Conservation (phyloP, 192 early-diverging fungal species). For the Backusella westeae region DNA sequence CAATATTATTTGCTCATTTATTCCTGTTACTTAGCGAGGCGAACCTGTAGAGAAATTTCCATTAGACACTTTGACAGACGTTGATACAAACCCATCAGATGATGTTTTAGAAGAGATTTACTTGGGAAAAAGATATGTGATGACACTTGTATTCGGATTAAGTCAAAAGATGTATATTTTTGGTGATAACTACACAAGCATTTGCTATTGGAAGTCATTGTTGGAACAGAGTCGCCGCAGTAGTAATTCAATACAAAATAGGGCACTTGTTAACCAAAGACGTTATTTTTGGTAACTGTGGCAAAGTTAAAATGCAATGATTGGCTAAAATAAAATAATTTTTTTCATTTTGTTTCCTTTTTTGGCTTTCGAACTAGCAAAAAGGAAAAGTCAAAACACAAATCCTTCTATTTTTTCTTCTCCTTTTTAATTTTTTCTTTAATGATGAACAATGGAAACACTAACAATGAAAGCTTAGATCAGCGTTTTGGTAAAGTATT, state of each 20-base stretch:
- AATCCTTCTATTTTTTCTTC: neutral
- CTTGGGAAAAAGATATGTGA: conserved; percentile 4
- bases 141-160: neutral
- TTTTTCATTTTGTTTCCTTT: neutral
- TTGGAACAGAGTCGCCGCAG: neutral
- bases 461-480: conserved; percentile 59
- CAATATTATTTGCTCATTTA: neutral
- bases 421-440: neutral
- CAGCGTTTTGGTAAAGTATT: conserved; percentile 64
- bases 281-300: neutral
- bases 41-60: neutral
- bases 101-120: conserved; percentile 6
- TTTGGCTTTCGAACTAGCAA: neutral
- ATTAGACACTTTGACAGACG: neutral
- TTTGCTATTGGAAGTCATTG: conserved; percentile 7
- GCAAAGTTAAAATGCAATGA: neutral
- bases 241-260: neutral
- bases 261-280: neutral
- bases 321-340: neutral
- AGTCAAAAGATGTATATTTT: conserved; percentile 1
- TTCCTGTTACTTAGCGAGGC: neutral
- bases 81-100: conserved; percentile 1
- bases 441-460: conserved; percentile 5
- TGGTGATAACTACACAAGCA: neutral
- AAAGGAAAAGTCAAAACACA: neutral